Evolutionary conservation across 768 basidiomycete genomes (phyloP).

Genomic region (Russula foetens): DNA sequence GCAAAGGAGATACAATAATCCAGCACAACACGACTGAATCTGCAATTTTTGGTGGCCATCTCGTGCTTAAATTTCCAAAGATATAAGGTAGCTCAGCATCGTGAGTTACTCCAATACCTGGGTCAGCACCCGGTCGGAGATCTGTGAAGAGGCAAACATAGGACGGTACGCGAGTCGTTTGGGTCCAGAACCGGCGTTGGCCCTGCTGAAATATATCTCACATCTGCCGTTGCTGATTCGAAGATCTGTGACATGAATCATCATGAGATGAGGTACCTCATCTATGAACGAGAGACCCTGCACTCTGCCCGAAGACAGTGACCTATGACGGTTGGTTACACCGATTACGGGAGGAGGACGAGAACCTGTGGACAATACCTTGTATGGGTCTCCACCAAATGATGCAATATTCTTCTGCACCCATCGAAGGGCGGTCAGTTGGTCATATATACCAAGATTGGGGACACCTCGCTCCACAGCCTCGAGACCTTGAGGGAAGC

Average conservation of each 20-base stretch:
- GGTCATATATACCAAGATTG: conserved; percentile 42
- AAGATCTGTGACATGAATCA: conserved; percentile 31
- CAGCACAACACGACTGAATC: conserved; percentile 31
- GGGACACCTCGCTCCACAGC: conserved; percentile 31
- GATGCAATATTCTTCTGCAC: conserved; percentile 25
- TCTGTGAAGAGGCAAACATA: conserved; percentile 39
- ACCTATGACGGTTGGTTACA: conserved; percentile 21
- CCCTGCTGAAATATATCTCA: conserved; percentile 36
- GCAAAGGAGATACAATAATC: conserved; percentile 43
- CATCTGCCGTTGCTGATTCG: conserved; percentile 33
- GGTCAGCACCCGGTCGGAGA: conserved; percentile 21
- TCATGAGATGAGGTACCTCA: neutral
- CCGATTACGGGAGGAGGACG: neutral
- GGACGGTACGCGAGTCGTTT: conserved; percentile 32
- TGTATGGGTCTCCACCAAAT: conserved; percentile 27
- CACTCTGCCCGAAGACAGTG: conserved; percentile 33
- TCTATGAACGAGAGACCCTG: conserved; percentile 22
- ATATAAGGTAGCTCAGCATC: conserved; percentile 21
- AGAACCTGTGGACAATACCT: conserved; percentile 5
- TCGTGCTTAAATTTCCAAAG: conserved; percentile 5
- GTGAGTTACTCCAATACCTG: conserved; percentile 19
- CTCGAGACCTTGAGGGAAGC: conserved; percentile 38
- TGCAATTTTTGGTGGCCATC: neutral
- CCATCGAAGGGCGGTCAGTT: conserved; percentile 28
- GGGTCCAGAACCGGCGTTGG: conserved; percentile 34